Evolutionary conservation across 345 rosid genomes (phyloP).

Genomic region (Combretum micranthum): DNA sequence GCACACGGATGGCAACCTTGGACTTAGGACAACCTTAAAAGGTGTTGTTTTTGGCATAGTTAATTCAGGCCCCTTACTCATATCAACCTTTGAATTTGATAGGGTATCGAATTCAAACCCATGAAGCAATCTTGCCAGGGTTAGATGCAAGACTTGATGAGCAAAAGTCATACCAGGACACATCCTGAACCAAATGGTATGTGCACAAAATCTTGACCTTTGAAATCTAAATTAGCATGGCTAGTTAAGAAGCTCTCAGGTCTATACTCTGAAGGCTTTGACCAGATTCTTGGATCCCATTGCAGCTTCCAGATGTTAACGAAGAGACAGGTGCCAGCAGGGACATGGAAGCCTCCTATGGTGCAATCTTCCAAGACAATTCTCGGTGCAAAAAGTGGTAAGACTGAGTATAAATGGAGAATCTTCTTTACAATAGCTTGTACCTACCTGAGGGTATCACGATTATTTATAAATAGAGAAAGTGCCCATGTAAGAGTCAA

Average conservation of each 20-base stretch:
- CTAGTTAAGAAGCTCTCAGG: no score
- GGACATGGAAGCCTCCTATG: conserved; percentile 23
- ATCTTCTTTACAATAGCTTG: conserved; percentile 24
- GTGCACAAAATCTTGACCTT: conserved; percentile 17
- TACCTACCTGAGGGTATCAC: not conserved
- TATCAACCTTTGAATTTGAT: conserved; percentile 10
- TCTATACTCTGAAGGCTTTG: no score
- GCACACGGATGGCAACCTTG: conserved; percentile 10
- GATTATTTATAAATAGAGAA: no score
- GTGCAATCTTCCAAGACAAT: conserved; percentile 5
- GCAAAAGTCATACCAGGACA: conserved; percentile 24
- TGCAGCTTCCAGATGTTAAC: conserved; percentile 19
- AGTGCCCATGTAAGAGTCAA: conserved; percentile 13
- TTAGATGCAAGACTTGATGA: conserved; percentile 16
- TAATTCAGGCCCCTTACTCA: conserved; percentile 18
- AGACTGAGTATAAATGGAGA: conserved; percentile 23
- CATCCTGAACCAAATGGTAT: conserved; percentile 26
- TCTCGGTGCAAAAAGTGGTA: conserved; percentile 20
- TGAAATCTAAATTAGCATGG: conserved; percentile 11
- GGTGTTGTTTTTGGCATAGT: conserved; percentile 16
- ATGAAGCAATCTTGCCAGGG: conserved; percentile 22
- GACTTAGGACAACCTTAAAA: conserved; percentile 16
- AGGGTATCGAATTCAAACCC: conserved; percentile 11
- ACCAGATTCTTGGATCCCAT: conserved; percentile 27
- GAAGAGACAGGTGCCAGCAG: conserved; percentile 19